Base-by-base conservation (phyloP, 306 rosid species). In the Canavalia gladiata region DNA sequence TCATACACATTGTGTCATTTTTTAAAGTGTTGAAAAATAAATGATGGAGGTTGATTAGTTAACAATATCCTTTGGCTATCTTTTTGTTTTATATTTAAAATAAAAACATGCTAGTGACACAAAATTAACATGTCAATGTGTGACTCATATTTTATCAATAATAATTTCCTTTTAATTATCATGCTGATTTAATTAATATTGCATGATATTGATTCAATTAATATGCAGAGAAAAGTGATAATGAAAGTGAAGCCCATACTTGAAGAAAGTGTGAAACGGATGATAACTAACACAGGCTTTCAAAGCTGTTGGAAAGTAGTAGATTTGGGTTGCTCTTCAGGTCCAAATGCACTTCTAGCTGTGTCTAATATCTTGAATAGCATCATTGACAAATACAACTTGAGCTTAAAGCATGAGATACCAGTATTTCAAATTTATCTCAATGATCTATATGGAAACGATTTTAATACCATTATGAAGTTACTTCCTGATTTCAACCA, bases 371-470 rank as follows among this genome's bases (percentile, higher is more conserved):
- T 82, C 30, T 2, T 82, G 6, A 64, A 72, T 0, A 49, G 8
- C 13, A 43, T 6, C 2, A 33, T 88, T 10, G 45, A 75, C 2
- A 41, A 46, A 0, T 13, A 39, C 0, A 79, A 67, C 18, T 5
- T 0, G 0, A 70, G 62, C 43, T 69, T 68, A 4, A 30, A 52
- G 11, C 77, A 1, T 0, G 30, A 41, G 1, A 5, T 69, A 5
- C 80, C 82, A 1, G 5, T 56, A 6, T 55, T 85, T 13, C 94
- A 84, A 74, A 62, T 82, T 1, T 85, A 83, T 57, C 64, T 88
- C 0, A 90, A 90, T 4, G 91, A 89, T 72, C 83, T 91, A 13
- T 89, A 79, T 0, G 75, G 29, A 11, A 91, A 89, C 18, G 95
- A 91, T 70, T 91, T 89, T 85, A 89, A 89, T 13, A 42, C 84